Evolutionary conservation across 2,329 filamentous ascomycete genomes (phyloP), one percentile per base, ranked within the genome.

Genomic region (Escovopsis sp.): DNA sequence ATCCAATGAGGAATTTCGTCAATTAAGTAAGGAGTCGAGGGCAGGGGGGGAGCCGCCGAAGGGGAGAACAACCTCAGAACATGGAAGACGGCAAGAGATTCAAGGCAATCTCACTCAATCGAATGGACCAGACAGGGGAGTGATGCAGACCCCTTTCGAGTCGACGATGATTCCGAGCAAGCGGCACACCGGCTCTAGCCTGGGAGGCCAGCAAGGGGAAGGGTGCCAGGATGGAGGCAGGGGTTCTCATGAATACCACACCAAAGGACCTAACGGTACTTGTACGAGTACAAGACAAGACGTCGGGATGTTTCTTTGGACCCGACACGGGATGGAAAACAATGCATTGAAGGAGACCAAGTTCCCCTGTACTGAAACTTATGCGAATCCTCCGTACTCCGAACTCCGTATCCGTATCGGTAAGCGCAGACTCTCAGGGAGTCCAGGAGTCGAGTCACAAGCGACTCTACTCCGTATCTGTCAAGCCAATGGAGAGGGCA

Each of bases 101-200:
- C 11, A 7, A 34, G 14, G 32, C 16, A 34, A 31, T 31, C 15
- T 31, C 15, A 31, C 17, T 31, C 28, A 31, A 17, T 31, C 28
- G 15, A 11, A 15, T 27, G 23, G 19, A 25, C 21, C 33, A 16
- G 32, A 16, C 21, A 34, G 23, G n/a, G 14, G 21, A 15, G 25
- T 34, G 27, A 14, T 23, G 34, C 34, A 34, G 35, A 35, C 35
- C 37, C 37, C 37, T 36, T 32, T 36, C 27, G 27, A 31, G 26
- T 39, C 25, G 38, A 17, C 13, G 28, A 35, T 27, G 32, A 37
- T 39, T 39, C 38, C 38, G 38, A 39, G 35, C 31, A 33, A 39
- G 31, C 35, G 35, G 38, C 38, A 37, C 35, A 30, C 35, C 35
- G 19, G 32, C 32, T 32, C 35, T 33, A 28, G 26, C 31, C 34